Conservation (phyloP, 2,329 filamentous ascomycete species). For the Sporothrix euskadiensis region DNA sequence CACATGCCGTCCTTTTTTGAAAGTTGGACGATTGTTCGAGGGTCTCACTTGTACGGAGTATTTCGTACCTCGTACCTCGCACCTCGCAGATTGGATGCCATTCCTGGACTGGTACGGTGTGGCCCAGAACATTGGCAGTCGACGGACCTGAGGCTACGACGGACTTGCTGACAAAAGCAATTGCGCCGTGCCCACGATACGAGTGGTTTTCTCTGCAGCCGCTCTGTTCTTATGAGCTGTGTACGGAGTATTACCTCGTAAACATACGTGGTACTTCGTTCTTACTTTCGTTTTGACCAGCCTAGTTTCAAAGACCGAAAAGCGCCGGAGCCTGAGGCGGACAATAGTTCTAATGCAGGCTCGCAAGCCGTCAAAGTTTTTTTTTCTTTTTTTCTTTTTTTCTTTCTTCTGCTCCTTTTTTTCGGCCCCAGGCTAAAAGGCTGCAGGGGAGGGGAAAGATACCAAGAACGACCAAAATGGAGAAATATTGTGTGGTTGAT, state of each 20-base stretch:
- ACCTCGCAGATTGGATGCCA: neutral
- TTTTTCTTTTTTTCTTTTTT: neutral
- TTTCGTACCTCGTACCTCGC: neutral
- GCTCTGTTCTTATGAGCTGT: neutral
- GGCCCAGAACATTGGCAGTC: neutral
- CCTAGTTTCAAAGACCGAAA: conserved; percentile 6
- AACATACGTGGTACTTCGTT: no score
- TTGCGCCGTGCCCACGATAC: neutral
- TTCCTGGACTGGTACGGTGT: neutral
- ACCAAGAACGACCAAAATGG: neutral
- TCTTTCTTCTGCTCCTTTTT: no score
- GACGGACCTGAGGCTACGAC: neutral
- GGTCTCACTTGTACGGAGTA: neutral
- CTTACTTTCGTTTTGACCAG: neutral
- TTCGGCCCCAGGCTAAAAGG: conserved; percentile 9
- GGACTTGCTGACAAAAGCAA: conserved; percentile 18
- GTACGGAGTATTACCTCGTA: no score
- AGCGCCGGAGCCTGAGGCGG: conserved; percentile 1
- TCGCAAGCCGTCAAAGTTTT: neutral
- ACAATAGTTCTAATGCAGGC: conserved; percentile 1
- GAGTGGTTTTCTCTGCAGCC: neutral
- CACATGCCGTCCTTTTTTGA: neutral
- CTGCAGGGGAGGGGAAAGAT: neutral
- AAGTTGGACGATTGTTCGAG: neutral
- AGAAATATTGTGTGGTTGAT: neutral